Evolutionary conservation across 2,329 filamentous ascomycete genomes (phyloP).

Genomic region (Beauveria pseudobassiana): DNA sequence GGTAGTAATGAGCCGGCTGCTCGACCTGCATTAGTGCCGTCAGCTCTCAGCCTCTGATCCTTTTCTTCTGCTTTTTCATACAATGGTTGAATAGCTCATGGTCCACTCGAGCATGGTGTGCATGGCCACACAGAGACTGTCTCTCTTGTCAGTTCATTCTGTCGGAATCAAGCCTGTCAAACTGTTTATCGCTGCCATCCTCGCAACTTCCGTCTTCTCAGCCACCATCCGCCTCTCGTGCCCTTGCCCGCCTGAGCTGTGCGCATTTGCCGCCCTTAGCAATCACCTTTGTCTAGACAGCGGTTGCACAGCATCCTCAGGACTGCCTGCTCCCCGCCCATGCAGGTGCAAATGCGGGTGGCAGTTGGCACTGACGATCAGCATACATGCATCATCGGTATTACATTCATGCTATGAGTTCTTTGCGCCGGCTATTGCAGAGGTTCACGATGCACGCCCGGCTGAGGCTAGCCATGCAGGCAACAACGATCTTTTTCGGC

Average conservation of each 20-base stretch:
- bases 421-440: background rate
- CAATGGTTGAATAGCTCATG: background rate
- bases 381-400: background rate
- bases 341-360: background rate
- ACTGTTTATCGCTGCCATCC: background rate
- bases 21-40: no score
- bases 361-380: background rate
- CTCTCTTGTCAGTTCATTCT: background rate
- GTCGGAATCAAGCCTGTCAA: background rate
- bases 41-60: no score
- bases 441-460: background rate
- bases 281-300: background rate
- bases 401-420: background rate
- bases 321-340: background rate
- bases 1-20: no score
- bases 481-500: no score
- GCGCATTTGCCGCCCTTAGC: background rate
- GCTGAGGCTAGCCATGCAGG: background rate
- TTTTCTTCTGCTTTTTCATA: background rate
- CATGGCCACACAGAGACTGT: background rate
- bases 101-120: background rate
- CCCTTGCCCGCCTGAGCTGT: background rate
- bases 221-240: background rate
- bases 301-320: background rate
- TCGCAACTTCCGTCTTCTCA: background rate